Percentiles rank a stretch among this genome's conserved stretches.
phyloP scores from a whole-genome alignment of 495 filamentous ascomycete genomes.

The Lophiotrema nucula region DNA sequence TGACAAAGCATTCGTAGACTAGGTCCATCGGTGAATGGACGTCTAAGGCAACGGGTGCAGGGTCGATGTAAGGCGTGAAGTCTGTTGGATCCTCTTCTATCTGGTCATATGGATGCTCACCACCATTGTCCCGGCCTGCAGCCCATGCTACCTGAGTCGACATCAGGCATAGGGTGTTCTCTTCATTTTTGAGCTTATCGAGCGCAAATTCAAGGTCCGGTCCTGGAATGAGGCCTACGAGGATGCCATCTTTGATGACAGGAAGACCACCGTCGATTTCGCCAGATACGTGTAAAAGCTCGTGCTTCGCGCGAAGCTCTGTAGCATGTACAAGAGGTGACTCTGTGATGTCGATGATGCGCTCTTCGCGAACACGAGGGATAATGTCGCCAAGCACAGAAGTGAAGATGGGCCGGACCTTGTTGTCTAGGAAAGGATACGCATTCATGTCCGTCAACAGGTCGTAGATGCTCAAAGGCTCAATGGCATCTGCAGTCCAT shows the following conservation, averaged over 20 bases:
- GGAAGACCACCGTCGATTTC: conserved; percentile 92
- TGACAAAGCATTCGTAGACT: conserved; percentile 96
- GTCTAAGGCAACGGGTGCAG: conserved; percentile 83
- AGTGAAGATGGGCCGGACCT: conserved; percentile 84
- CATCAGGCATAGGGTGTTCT: conserved; percentile 78
- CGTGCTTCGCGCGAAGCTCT: conserved; percentile 74
- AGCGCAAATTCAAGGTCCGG: conserved; percentile 93
- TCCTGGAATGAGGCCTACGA: conserved; percentile 88
- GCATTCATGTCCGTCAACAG: conserved; percentile 95
- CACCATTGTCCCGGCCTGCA: conserved; percentile 36
- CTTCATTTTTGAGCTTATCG: conserved; percentile 74
- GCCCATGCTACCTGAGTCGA: conserved; percentile 54
- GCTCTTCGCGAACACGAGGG: conserved; percentile 65
- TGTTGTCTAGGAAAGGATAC: conserved; percentile 94
- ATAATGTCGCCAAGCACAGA: conserved; percentile 83
- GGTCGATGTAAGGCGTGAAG: conserved; percentile 90
- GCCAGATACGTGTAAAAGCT: conserved; percentile 76
- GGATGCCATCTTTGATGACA: conserved; percentile 72
- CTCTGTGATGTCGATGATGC: conserved; percentile 82
- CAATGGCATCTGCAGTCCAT: conserved; percentile 95
- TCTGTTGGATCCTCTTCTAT: conserved; percentile 65
- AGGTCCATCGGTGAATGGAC: conserved; percentile 89
- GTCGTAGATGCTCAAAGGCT: conserved; percentile 94
- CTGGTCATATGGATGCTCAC: conserved; percentile 55
- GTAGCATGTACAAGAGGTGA: conserved; percentile 74